Evolutionary conservation across 495 filamentous ascomycete genomes (phyloP), one percentile per base, ranked within the genome.

Genomic region (Trichoderma parareesei): DNA sequence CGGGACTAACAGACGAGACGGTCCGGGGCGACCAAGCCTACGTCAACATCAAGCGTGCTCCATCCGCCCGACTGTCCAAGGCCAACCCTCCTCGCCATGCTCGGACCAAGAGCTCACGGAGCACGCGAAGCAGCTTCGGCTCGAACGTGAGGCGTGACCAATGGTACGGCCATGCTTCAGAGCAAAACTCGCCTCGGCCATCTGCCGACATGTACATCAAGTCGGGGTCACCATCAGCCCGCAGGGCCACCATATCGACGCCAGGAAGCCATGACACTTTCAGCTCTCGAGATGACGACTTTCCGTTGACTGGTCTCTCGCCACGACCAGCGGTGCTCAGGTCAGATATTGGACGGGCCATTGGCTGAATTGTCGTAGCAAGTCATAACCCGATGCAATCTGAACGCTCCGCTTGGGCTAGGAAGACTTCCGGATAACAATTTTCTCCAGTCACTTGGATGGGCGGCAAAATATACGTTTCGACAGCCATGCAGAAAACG

Each of bases 11-110:
- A 9, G 79, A 82, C 62, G 79, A 81, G 65, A 73, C 74, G 18
- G 71, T 82, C 20, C 79, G 77, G 3, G 79, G 79, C 16, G 79
- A 77, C 66, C 76, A 77, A 7, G 77, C 79, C 4, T 82, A 79
- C 66, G 57, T 81, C 27, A 68, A 68, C 13, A 73, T 76, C 14
- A 77, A 71, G 49, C 75, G 75, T 35, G 71, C 76, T 1, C 68
- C 77, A 0, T 79, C 78, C 14, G 11, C 53, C 9, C 72, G 79
- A 20, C 67, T 81, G 13, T 75, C 78, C 65, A 82, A 82, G 44
- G 62, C 73, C 16, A 75, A 75, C 13, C 75, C 71, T n/a, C 74
- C 72, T 4, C 69, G 72, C 9, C 76, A 78, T 60, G 68, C 65
- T 38, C 68, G 76, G 13, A 68, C 74, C 20, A 72, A 74, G 48